These are phyloP conservation scores for Caryopteris hybrid DNA, from an alignment of 305 asterid genomes.

Conservation along the genomic window DNA sequence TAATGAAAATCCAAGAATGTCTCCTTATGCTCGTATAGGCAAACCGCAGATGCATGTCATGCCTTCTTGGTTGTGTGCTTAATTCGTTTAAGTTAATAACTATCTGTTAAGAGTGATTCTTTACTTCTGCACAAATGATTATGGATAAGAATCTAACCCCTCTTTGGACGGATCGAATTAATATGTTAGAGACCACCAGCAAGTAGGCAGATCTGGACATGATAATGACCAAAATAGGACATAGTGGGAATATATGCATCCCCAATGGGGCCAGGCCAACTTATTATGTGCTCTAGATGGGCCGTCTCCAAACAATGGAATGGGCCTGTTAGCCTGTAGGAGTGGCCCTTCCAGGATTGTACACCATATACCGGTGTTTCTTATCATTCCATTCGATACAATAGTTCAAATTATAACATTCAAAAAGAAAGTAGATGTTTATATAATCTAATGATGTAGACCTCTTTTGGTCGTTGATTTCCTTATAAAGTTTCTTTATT, in stretches of 20 bases:
- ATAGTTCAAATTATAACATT: not conserved
- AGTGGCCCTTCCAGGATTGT: not conserved
- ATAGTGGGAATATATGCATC: not conserved
- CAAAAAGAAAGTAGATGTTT: not conserved
- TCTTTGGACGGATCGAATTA: not conserved
- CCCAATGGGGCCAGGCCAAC: not conserved
- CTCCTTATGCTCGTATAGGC: not conserved
- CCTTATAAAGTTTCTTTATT: not conserved
- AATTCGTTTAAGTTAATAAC: not conserved
- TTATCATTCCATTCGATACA: not conserved
- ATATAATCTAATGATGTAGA: not conserved
- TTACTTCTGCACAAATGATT: not conserved
- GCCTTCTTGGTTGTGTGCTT: not conserved
- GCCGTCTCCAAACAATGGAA: not conserved
- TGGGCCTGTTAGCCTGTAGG: not conserved
- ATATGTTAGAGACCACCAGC: not conserved
- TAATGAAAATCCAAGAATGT: not conserved
- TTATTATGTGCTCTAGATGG: not conserved
- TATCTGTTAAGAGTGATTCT: not conserved
- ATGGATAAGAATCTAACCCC: not conserved
- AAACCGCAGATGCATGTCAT: not conserved
- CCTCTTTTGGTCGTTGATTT: not conserved
- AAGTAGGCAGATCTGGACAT: not conserved
- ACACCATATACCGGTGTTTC: not conserved
- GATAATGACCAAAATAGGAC: not conserved